Conservation (phyloP, 169 alveolate genomes). For the Cryptosporidium sp. region DNA sequence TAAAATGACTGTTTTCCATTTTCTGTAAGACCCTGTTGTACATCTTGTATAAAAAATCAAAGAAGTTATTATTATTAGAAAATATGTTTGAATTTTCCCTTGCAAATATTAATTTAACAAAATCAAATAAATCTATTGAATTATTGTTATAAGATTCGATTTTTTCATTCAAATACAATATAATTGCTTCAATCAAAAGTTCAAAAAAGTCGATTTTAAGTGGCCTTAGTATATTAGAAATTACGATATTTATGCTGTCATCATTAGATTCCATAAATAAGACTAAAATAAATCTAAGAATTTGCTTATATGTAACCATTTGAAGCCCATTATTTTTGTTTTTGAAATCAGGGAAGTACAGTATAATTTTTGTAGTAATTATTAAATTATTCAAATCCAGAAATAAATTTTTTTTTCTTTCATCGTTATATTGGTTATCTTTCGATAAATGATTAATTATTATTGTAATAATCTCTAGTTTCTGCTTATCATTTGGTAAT, state of each 20-base stretch:
- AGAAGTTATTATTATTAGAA: neutral
- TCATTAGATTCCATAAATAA: neutral
- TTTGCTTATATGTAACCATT: neutral
- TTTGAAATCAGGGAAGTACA: neutral
- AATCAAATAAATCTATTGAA: neutral
- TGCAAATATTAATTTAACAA: neutral
- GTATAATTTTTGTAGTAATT: neutral
- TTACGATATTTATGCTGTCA: neutral
- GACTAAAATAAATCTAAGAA: neutral
- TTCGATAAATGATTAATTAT: neutral
- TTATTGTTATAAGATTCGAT: neutral
- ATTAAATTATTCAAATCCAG: neutral
- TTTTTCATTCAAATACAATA: neutral
- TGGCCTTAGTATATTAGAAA: neutral
- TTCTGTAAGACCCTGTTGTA: neutral
- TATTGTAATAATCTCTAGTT: slow-evolving; percentile 23
- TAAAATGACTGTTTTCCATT: neutral
- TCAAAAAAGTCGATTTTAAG: neutral
- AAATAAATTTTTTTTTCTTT: neutral
- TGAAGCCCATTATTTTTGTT: neutral
- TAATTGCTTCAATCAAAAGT: neutral
- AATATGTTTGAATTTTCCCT: neutral
- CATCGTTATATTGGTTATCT: neutral
- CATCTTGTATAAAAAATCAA: neutral
- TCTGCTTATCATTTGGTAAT: neutral